Conservation (phyloP, 441 rosid genomes). For the Pelargonium cotyledonis region DNA sequence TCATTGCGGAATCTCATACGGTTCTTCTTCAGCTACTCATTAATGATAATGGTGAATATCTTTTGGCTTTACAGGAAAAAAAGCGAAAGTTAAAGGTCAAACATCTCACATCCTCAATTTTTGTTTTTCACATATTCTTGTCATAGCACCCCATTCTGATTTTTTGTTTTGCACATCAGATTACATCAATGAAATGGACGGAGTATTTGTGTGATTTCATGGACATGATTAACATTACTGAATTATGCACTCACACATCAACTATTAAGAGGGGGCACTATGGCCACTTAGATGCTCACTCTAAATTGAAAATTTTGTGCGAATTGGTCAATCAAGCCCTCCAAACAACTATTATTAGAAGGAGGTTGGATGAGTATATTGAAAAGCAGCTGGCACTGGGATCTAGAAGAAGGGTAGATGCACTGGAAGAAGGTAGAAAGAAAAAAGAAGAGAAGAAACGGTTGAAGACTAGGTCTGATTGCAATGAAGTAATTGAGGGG, state of each 20-base stretch:
- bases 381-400: conserved; percentile 69
- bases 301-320: conserved; percentile 52
- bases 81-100: conserved; percentile 64
- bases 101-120: too few species aligned
- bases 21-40: conserved; percentile 65
- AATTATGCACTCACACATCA: conserved; percentile 37
- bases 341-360: conserved; percentile 53
- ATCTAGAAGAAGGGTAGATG: conserved; percentile 79
- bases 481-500: too few species aligned
- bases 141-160: too few species aligned
- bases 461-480: conserved; percentile 41
- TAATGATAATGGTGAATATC: conserved; percentile 41
- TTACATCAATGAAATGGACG: conserved; percentile 73
- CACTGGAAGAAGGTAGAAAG: conserved; percentile 63
- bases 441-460: conserved; percentile 67
- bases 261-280: conserved; percentile 86
- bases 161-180: conserved; percentile 50
- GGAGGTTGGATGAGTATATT: conserved; percentile 62
- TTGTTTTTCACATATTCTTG: too few species aligned
- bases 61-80: conserved; percentile 39
- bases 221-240: conserved; percentile 49
- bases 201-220: conserved; percentile 84
- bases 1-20: conserved; percentile 77
- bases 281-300: conserved; percentile 59
- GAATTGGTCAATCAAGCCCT: conserved; percentile 61